Evolutionary conservation across 129 eudicot genomes (phyloP).

Genomic region (Pulicaria dysenterica): DNA sequence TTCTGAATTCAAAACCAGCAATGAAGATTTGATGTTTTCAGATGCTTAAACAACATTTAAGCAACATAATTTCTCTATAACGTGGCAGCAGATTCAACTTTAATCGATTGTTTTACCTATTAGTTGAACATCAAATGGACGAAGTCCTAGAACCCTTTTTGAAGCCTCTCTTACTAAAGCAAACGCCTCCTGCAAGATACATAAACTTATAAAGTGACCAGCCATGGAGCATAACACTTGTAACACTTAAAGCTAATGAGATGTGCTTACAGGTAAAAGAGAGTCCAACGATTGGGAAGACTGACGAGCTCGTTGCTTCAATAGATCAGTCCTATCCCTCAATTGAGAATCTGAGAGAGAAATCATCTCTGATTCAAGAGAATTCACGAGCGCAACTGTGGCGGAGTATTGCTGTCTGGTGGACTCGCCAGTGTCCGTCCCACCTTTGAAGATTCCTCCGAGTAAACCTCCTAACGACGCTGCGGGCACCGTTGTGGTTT

Average conservation of each 20-base stretch:
- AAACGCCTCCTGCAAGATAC: slow-evolving; percentile 87
- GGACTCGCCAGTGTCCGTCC: slow-evolving; percentile 71
- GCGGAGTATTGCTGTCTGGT: slow-evolving; percentile 59
- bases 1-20: neutral
- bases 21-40: neutral
- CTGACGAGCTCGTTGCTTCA: slow-evolving; percentile 54
- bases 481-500: slow-evolving; percentile 7
- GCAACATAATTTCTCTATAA: neutral
- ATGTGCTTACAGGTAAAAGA: slow-evolving; percentile 58
- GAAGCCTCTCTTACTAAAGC: slow-evolving; percentile 94
- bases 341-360: slow-evolving; percentile 52
- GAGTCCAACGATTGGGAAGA: slow-evolving; percentile 69
- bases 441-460: slow-evolving; percentile 66
- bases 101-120: slow-evolving; percentile 48
- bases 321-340: slow-evolving; percentile 55
- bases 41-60: neutral
- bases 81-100: neutral
- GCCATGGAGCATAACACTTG: slow-evolving; percentile 25
- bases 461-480: slow-evolving; percentile 74
- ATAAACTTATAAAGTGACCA: neutral
- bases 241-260: slow-evolving; percentile 13
- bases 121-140: slow-evolving; percentile 96
- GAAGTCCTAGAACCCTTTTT: slow-evolving; percentile 92
- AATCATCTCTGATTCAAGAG: slow-evolving; percentile 50
- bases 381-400: slow-evolving; percentile 51